Evolutionary conservation across 2,329 filamentous ascomycete species (phyloP), one percentile per base, ranked within the genome.

Genomic region (Sclerotinia spermophila): DNA sequence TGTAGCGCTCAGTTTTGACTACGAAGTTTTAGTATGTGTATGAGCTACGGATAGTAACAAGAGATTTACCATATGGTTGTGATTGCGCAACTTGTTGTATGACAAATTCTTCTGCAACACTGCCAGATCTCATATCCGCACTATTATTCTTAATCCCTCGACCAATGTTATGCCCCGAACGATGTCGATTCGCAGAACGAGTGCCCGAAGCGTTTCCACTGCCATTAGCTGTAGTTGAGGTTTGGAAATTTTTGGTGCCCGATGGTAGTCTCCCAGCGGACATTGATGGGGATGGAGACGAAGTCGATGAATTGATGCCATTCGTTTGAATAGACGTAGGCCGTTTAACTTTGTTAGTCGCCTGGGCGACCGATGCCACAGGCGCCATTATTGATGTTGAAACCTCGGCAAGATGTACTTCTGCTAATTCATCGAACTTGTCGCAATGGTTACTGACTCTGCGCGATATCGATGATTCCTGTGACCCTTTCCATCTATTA

Each of bases 1-100:
- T 93, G 77, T 96, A 92, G 21, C 86, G 82, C 72, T 90, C 88
- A 42, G 89, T 91, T 79, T 91, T 87, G 58, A 95, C 93, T 94
- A 70, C 19, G 51, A 19, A 35, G 2, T 30, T 55, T 69, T 56
- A 69, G 68, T 5, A 56, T 55, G 7, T 44, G 30, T 66, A 53
- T 21, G 69, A 53, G 76, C 75, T 72, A 76, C 70, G 70, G 74
- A 72, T 77, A 71, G 74, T 58, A 19, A 76, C 68, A 71, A 72
- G 69, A 55, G 40, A 69, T 79, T 71, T 82, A 89, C 87, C 80
- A 76, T 87, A 86, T 42, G 87, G 87, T 24, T 81, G 84, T 53
- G 84, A 84, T 71, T 85, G 84, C 13, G 81, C 77, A 5, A 79
- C 77, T 55, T 81, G 80, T 5, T 77, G 77, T 15, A 79, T 69